phyloP scores from a whole-genome alignment of 805 yeast genomes.

The Saccharomycopsis selenospora region DNA sequence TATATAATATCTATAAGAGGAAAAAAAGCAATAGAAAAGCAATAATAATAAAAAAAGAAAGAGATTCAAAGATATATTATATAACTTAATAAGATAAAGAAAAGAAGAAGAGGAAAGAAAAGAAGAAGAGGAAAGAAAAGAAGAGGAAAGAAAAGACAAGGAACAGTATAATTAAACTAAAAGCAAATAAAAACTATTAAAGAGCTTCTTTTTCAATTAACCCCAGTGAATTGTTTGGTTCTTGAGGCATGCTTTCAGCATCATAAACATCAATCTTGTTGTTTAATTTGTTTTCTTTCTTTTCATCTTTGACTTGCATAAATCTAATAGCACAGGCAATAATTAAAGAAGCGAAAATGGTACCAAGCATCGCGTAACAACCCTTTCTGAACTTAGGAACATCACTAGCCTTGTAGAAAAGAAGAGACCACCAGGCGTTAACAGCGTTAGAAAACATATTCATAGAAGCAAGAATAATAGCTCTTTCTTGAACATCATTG shows the following conservation, averaged over 20 bases:
- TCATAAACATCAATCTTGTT: slow-evolving; percentile 10
- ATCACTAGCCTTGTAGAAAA: slow-evolving; percentile 45
- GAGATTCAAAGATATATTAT: too few species aligned
- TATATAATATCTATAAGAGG: too few species aligned
- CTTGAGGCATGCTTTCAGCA: slow-evolving; percentile 10
- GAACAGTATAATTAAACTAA: too few species aligned
- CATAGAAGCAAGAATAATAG: slow-evolving; percentile 58
- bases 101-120: too few species aligned
- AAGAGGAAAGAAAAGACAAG: too few species aligned
- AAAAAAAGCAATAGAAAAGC: too few species aligned
- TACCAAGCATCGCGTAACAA: slow-evolving; percentile 50
- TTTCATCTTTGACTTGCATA: slow-evolving; percentile 35
- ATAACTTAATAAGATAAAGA: too few species aligned
- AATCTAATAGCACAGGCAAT: slow-evolving; percentile 36
- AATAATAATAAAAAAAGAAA: too few species aligned
- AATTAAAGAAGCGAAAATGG: slow-evolving; percentile 37
- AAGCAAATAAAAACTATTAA: not conserved
- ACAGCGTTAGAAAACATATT: slow-evolving; percentile 57
- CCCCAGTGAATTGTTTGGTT: not conserved
- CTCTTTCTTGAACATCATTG: slow-evolving; percentile 55
- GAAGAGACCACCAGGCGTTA: slow-evolving; percentile 57
- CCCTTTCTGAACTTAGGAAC: slow-evolving; percentile 48
- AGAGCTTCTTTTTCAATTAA: not conserved
- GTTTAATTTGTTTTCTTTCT: slow-evolving; percentile 17
- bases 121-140: too few species aligned